These are phyloP conservation scores for Malus orientalis DNA, from an alignment of 306 rosid genomes.

Conservation along the genomic window DNA sequence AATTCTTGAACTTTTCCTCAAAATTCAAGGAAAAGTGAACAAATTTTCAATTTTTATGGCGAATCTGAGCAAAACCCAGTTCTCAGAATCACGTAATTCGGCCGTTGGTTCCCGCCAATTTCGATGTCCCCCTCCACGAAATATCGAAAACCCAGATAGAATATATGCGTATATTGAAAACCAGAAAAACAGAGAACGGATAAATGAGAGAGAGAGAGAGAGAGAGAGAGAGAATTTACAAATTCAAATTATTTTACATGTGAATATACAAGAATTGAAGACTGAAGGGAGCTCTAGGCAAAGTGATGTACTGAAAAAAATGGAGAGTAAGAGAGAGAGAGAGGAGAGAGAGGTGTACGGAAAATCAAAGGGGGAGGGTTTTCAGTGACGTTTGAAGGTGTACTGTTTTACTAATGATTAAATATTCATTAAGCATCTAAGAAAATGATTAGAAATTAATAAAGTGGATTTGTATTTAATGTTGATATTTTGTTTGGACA, in stretches of 20 bases:
- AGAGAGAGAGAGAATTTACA: not conserved
- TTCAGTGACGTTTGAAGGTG: not conserved
- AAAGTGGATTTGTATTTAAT: not conserved
- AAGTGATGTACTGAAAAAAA: not conserved
- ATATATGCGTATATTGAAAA: not conserved
- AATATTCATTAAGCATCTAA: not conserved
- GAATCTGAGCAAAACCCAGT: constrained; percentile 19
- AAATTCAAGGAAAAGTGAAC: not conserved
- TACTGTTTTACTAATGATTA: not conserved
- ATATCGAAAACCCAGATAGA: constrained; percentile 4
- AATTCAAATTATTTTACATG: not conserved
- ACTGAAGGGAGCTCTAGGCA: constrained; percentile 42
- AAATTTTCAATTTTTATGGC: not conserved
- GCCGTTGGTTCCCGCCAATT: constrained; percentile 73
- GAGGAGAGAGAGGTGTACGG: constrained; percentile 18
- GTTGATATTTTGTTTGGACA: not conserved
- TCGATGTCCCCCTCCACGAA: constrained; percentile 15
- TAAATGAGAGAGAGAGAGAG: not conserved
- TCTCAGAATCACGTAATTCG: constrained; percentile 25
- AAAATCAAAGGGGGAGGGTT: constrained; percentile 16
- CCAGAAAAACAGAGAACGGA: not conserved
- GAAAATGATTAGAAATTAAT: not conserved
- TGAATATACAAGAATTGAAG: constrained; percentile 14
- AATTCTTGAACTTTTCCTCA: not conserved
- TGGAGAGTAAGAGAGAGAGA: not conserved